Evolutionary conservation across 2,329 filamentous ascomycete species (phyloP).

Genomic region (Apiospora rasikravindrae): DNA sequence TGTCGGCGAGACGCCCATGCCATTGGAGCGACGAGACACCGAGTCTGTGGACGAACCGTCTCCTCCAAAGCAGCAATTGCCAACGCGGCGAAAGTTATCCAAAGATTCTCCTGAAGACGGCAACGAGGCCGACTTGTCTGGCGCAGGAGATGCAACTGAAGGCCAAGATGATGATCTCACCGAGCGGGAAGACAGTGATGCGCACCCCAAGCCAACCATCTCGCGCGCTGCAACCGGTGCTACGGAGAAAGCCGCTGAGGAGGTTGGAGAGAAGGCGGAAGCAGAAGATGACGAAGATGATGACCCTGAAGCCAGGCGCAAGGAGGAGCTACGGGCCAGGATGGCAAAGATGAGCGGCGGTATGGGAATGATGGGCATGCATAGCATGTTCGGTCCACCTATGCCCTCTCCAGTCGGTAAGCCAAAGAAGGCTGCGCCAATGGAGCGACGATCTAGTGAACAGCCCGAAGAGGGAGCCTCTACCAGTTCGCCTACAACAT

Average conservation of each 20-base stretch:
- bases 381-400: slow-evolving; percentile 84
- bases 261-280: slow-evolving; percentile 59
- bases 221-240: slow-evolving; percentile 47
- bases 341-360: slow-evolving; percentile 99
- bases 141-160: slow-evolving; percentile 67
- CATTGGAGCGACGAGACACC: slow-evolving; percentile 53
- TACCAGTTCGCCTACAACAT: slow-evolving; percentile 51
- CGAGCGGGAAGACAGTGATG: slow-evolving; percentile 78
- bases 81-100: slow-evolving; percentile 59
- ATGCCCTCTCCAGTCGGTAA: slow-evolving; percentile 55
- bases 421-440: slow-evolving; percentile 62
- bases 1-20: slow-evolving; percentile 25
- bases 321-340: slow-evolving; percentile 86
- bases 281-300: slow-evolving; percentile 83
- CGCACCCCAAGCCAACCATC: slow-evolving; percentile 49
- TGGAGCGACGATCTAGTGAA: slow-evolving; percentile 50
- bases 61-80: slow-evolving; percentile 45
- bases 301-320: slow-evolving; percentile 84
- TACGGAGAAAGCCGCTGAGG: slow-evolving; percentile 46
- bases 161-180: slow-evolving; percentile 61
- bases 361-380: slow-evolving; percentile 76
- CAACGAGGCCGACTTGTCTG: slow-evolving; percentile 70
- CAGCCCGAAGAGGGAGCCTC: slow-evolving; percentile 49
- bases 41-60: slow-evolving; percentile 58
- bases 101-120: slow-evolving; percentile 57